phyloP scores from a whole-genome alignment of 306 rosid species.

The Urtica urens region DNA sequence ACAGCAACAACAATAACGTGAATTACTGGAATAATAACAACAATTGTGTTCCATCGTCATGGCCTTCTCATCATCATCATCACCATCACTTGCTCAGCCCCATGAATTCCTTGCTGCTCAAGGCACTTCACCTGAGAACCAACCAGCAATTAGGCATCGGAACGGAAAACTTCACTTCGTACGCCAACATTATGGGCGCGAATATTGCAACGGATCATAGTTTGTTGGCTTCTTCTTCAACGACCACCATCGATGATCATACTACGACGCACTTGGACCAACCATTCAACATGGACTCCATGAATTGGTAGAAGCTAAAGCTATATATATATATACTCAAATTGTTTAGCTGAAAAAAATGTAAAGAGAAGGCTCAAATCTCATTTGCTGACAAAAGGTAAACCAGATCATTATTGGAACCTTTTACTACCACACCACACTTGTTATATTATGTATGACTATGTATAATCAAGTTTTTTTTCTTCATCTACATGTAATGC shows the following conservation, averaged over 20 bases:
- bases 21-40: conserved; percentile 26
- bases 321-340: neutral
- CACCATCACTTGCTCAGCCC: conserved; percentile 41
- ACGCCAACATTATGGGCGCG: conserved; percentile 27
- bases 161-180: conserved; percentile 16
- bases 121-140: conserved; percentile 72
- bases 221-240: conserved; percentile 52
- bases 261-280: conserved; percentile 49
- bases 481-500: too few relatives aligned
- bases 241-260: conserved; percentile 44
- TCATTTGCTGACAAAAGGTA: too few relatives aligned
- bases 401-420: conserved; percentile 7
- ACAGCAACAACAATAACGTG: conserved; percentile 35
- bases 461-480: too few relatives aligned
- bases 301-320: conserved; percentile 37
- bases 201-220: conserved; percentile 27
- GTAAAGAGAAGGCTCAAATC: too few relatives aligned
- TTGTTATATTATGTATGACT: neutral
- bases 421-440: neutral
- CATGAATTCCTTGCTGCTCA: conserved; percentile 67
- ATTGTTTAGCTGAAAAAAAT: too few relatives aligned
- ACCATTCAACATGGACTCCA: conserved; percentile 90
- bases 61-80: too few relatives aligned
- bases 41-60: conserved; percentile 30
- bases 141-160: conserved; percentile 3